These are phyloP conservation scores for Aeschynomene evenia DNA, from an alignment of 306 rosid genomes.

Conservation along the genomic window DNA sequence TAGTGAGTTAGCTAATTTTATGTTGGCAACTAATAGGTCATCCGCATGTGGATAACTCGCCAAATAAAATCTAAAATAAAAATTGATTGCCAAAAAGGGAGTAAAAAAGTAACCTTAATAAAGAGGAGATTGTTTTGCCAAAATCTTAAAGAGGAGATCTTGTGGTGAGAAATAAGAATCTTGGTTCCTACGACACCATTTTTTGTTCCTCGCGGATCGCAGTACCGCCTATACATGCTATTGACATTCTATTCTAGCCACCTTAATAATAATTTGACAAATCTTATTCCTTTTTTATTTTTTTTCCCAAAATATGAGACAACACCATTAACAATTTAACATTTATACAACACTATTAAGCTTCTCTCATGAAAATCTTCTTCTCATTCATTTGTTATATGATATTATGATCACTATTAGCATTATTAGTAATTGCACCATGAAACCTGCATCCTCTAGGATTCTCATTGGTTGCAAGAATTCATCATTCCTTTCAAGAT, in stretches of 20 bases:
- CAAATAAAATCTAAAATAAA: conserved; percentile 1
- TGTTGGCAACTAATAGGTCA: conserved; percentile 1
- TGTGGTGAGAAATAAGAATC: conserved; percentile 36
- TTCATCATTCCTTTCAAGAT: conserved; percentile 42
- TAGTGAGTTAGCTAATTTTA: conserved; percentile 1
- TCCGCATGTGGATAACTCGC: neutral
- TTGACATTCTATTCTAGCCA: neutral
- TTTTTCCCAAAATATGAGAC: conserved; percentile 6
- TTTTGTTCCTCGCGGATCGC: conserved; percentile 3
- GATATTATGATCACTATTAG: conserved; percentile 40
- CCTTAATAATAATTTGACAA: neutral
- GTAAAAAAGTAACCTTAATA: neutral
- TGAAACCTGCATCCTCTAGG: conserved; percentile 70
- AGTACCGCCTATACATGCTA: neutral
- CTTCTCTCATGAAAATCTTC: too few relatives aligned
- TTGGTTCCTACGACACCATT: conserved; percentile 20
- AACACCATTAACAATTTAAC: neutral
- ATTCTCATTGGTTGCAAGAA: conserved; percentile 48
- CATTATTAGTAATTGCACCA: conserved; percentile 47
- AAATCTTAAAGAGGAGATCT: neutral
- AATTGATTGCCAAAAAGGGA: conserved; percentile 15
- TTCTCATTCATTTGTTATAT: neutral
- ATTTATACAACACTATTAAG: too few relatives aligned
- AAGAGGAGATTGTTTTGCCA: neutral
- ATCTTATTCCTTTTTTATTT: conserved; percentile 18